Evolutionary conservation across 2,329 filamentous ascomycete genomes (phyloP).

Genomic region (Paraconiothyrium sp.): DNA sequence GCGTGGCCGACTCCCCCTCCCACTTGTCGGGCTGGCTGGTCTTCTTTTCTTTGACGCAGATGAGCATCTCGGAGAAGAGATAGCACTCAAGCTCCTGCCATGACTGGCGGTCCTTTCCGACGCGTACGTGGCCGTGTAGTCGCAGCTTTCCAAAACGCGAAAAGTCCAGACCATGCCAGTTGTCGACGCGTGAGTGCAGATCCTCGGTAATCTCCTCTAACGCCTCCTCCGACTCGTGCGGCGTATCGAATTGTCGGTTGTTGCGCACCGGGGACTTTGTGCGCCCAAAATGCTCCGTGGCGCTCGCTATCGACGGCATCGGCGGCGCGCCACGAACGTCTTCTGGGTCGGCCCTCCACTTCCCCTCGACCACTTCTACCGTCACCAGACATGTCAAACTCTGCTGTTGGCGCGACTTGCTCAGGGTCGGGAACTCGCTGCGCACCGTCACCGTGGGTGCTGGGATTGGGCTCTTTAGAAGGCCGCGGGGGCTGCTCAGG

Average conservation of each 20-base stretch:
- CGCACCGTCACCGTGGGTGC: slow-evolving; percentile 91
- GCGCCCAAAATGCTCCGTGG: slow-evolving; percentile 57
- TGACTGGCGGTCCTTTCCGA: slow-evolving; percentile 93
- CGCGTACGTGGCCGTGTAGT: slow-evolving; percentile 86
- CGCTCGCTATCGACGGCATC: slow-evolving; percentile 59
- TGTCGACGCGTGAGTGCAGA: slow-evolving; percentile 87
- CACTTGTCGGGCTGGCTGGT: slow-evolving; percentile 69
- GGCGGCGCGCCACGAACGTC: slow-evolving; percentile 70
- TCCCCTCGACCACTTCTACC: slow-evolving; percentile 90
- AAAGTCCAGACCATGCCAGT: slow-evolving; percentile 97
- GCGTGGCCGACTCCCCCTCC: slow-evolving; percentile 63
- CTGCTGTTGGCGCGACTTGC: slow-evolving; percentile 90
- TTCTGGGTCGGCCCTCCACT: slow-evolving; percentile 87
- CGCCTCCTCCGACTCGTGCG: slow-evolving; percentile 78
- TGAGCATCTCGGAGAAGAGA: slow-evolving; percentile 98
- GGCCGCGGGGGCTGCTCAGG: slow-evolving; percentile 74
- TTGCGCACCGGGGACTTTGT: slow-evolving; percentile 68
- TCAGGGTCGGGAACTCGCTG: slow-evolving; percentile 96
- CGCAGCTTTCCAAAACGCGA: slow-evolving; percentile 91
- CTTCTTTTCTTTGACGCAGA: slow-evolving; percentile 99
- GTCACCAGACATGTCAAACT: slow-evolving; percentile 93
- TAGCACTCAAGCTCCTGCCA: slow-evolving; percentile 99
- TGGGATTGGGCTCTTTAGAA: slow-evolving; percentile 86
- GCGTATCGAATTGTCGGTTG: slow-evolving; percentile 57
- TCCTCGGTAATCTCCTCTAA: slow-evolving; percentile 88